Conservation (phyloP, 352 stramenopile genomes). For the Phytophthora europaea region DNA sequence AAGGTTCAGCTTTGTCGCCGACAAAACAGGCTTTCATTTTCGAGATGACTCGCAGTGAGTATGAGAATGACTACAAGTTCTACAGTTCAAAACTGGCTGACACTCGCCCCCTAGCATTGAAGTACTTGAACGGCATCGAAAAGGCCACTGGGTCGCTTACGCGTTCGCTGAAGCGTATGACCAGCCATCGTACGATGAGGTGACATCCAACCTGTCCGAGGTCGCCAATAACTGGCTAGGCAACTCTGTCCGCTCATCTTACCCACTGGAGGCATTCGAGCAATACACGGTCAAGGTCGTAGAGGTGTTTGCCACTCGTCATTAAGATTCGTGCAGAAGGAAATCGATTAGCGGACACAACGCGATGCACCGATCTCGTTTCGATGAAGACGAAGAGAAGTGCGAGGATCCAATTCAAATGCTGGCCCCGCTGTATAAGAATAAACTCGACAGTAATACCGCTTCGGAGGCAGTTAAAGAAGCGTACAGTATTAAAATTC, state of each 20-base stretch:
- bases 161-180: conserved; percentile 5
- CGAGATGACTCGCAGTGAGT: too few relatives aligned
- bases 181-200: conserved; percentile 11
- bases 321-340: not conserved
- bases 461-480: too few relatives aligned
- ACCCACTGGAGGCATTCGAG: conserved; percentile 3
- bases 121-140: not conserved
- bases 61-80: too few relatives aligned
- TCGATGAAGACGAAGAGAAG: too few relatives aligned
- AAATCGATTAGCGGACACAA: too few relatives aligned
- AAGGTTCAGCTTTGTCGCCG: too few relatives aligned
- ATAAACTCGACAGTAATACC: not conserved
- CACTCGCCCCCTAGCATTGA: too few relatives aligned
- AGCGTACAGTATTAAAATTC: too few relatives aligned
- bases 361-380: too few relatives aligned
- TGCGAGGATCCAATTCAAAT: not conserved
- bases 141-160: conserved; percentile 8
- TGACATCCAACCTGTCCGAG: conserved; percentile 10
- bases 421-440: not conserved
- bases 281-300: conserved; percentile 12
- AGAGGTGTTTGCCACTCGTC: not conserved
- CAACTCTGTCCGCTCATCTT: not conserved
- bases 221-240: conserved; percentile 7
- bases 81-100: too few relatives aligned
- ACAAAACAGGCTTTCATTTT: too few relatives aligned